phyloP scores from a whole-genome alignment of 2,329 filamentous ascomycete species.

The Tolypocladium ophioglossoides region DNA sequence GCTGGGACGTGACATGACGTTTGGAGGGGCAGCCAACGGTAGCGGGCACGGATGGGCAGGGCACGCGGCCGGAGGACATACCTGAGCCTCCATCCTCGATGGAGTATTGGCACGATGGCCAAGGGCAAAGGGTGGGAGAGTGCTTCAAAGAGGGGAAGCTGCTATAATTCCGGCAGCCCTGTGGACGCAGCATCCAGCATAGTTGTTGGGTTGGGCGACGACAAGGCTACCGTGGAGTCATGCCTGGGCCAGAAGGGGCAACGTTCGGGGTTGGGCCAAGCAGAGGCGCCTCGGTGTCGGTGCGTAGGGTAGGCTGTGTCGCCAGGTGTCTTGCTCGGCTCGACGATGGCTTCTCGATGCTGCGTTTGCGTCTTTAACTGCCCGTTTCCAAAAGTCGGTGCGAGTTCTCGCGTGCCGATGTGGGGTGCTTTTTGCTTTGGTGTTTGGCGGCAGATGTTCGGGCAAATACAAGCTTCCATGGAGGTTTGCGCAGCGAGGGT shows the following conservation, averaged over 20 bases:
- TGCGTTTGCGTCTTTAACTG: constrained; percentile 26
- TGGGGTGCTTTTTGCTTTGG: constrained; percentile 16
- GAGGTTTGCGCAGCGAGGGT: neutral
- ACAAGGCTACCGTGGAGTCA: constrained; percentile 31
- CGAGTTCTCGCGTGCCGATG: constrained; percentile 24
- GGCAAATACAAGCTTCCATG: constrained; percentile 8
- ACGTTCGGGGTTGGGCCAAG: neutral
- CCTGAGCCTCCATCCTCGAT: constrained; percentile 36
- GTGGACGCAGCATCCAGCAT: constrained; percentile 31
- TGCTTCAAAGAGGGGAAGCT: constrained; percentile 19
- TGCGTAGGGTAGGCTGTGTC: neutral
- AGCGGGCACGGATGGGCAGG: neutral
- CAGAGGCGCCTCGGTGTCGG: neutral
- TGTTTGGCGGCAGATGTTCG: constrained; percentile 16
- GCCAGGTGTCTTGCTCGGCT: neutral
- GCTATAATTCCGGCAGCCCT: constrained; percentile 34
- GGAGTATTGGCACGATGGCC: constrained; percentile 5
- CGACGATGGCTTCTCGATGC: constrained; percentile 2
- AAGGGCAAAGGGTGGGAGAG: constrained; percentile 4
- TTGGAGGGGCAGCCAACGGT: neutral
- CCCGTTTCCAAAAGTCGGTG: constrained; percentile 29
- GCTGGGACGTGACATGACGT: neutral
- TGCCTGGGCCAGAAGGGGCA: constrained; percentile 18
- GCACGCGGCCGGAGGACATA: constrained; percentile 15
- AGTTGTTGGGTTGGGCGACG: constrained; percentile 21